Evolutionary conservation across 257 asterid genomes (phyloP), one percentile per base, ranked within the genome.

Genomic region (Solanum pimpinellifolium): DNA sequence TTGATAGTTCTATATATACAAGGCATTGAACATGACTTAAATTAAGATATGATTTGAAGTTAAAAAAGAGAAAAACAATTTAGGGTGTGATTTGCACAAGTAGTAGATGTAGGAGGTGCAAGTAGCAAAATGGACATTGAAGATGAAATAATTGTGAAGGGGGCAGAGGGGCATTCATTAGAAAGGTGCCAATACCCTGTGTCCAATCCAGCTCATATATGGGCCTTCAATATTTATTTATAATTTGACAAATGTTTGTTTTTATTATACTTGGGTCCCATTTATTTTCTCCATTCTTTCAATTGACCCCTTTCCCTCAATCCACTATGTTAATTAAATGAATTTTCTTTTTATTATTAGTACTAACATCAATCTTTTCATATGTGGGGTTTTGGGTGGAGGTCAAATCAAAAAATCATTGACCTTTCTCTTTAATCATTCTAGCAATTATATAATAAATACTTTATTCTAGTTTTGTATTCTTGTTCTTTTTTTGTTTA

Each of bases 171-270:
- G 70, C 85, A 81, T 81, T 81, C 85, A 81, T 49, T 81, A 49
- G 85, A 81, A 49, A 81, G 69, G 31, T 81, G 85, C 69, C 85
- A 81, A 81, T 81, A 81, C 31, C 73, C 37, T 35, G 62, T 77
- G 84, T 60, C 91, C 81, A 60, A 62, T 85, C 90, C 91, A 89
- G 90, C 90, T 88, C 81, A 90, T 84, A 20, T 14, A 86, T 83
- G 90, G 89, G 82, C 87, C 86, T 68, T 41, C 68, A 85, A 81
- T 81, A 81, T 78, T 83, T 80, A 80, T 78, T 84, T 83, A 65
- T 86, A 49, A 87, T 75, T 85, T 85, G 75, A 85, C 86, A 70
- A 69, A 78, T 70, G 76, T 47, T 66, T 47, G 88, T 37, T 87
- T 69, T 89, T 46, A 37, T 35, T 73, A 60, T 37, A 41, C 46